Evolutionary conservation across 2,329 filamentous ascomycete species (phyloP), one percentile per base, ranked within the genome.

Genomic region (Dothideomycetes sp.): DNA sequence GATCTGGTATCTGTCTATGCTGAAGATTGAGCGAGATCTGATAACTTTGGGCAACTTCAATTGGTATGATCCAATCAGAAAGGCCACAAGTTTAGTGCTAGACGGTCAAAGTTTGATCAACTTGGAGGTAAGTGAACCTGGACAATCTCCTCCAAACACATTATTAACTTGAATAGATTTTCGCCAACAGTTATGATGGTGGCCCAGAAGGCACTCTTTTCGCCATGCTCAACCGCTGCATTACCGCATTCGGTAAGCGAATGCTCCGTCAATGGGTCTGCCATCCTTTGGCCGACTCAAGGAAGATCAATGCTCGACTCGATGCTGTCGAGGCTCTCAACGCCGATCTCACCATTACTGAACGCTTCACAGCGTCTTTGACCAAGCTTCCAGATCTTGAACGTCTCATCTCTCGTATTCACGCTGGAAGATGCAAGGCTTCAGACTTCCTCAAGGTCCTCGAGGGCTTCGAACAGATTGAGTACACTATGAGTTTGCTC

Each of bases 51-150:
- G 84, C 48, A 94, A 93, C 57, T 95, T 98, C 56, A 76, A 79
- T 38, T 82, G 79, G 72, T 98, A 98, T 60, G 87, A 83, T 56
- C 91, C 91, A 0, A 96, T 98, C 37, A 82, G 82, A 54, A 94
- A 95, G 57, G 73, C 79, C 1, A 86, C 87, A 10, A 96, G 85
- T 20, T 68, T 98, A 31, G 82, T 98, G 8, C 73, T 98, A 1
- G 91, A 98, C 53, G 91, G 91, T 1, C 91, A 98, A 58, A 96
- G 88, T 16, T 70, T 98, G 51, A 93, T 94, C 68, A 98, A 98
- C 55, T 78, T 98, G n/a, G 91, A 98, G 29, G 37, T 28, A 22
- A 33, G 29, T 11, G 4, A 19, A 28, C 4, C 9, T 4, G 5
- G n/a, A 19, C n/a, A 1, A 10, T 15, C 5, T 2, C 8, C 2